phyloP scores from a whole-genome alignment of 2,329 filamentous ascomycete species.

The Colletotrichum abscissum region DNA sequence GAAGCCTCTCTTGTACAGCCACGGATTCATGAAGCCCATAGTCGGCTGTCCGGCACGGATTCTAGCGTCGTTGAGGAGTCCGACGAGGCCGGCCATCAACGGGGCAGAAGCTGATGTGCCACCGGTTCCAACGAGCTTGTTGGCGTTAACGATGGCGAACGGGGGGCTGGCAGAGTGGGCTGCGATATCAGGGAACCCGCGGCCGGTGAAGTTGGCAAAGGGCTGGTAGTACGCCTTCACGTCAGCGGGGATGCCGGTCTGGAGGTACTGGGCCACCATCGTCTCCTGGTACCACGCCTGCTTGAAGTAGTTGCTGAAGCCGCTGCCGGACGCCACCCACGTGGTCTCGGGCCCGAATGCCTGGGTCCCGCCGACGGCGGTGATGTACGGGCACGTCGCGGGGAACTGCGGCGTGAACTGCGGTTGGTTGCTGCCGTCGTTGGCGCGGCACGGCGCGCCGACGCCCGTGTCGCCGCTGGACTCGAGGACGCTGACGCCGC shows the following conservation, averaged over 20 bases:
- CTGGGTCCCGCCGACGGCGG: slow-evolving; percentile 66
- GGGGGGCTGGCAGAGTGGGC: slow-evolving; percentile 57
- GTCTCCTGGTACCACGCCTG: slow-evolving; percentile 57
- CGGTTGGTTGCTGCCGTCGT: slow-evolving; percentile 55
- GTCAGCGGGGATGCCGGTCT: slow-evolving; percentile 38
- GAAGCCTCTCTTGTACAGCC: slow-evolving; percentile 59
- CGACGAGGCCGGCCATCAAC: slow-evolving; percentile 70
- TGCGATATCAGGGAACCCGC: slow-evolving; percentile 71
- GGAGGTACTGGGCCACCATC: slow-evolving; percentile 58
- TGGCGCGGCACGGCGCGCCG: slow-evolving; percentile 63
- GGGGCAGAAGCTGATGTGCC: slow-evolving; percentile 68
- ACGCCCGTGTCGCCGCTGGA: slow-evolving; percentile 69
- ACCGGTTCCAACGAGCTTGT: slow-evolving; percentile 24
- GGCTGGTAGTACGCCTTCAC: slow-evolving; percentile 61
- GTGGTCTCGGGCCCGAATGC: slow-evolving; percentile 62
- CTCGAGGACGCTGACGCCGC: slow-evolving; percentile 72
- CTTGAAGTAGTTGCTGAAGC: slow-evolving; percentile 60
- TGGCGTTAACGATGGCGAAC: slow-evolving; percentile 42
- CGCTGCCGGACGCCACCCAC: slow-evolving; percentile 63
- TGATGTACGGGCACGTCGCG: slow-evolving; percentile 64
- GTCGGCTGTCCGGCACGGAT: slow-evolving; percentile 62
- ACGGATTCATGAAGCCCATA: slow-evolving; percentile 72
- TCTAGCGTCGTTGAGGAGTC: slow-evolving; percentile 72
- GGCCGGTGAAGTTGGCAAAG: slow-evolving; percentile 59
- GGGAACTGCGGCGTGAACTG: slow-evolving; percentile 39